Evolutionary conservation across 2,329 filamentous ascomycete species (phyloP).

Genomic region (Epichloe sp.): DNA sequence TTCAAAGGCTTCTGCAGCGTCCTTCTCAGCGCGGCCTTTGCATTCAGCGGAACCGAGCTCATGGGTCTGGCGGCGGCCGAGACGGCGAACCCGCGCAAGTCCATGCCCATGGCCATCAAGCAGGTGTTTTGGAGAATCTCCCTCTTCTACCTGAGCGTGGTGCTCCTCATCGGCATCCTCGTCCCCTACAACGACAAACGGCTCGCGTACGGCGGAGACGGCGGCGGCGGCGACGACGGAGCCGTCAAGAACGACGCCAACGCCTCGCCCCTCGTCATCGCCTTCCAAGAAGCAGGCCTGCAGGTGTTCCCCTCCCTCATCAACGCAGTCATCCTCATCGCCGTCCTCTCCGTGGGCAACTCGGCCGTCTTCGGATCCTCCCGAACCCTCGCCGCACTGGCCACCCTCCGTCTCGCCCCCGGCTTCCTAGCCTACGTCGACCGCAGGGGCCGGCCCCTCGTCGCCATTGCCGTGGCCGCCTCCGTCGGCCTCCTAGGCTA

Average conservation of each 20-base stretch:
- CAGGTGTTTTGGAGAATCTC: constrained; percentile 14
- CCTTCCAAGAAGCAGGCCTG: constrained; percentile 6
- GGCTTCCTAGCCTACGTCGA: constrained; percentile 46
- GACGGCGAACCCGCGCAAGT: constrained; percentile 11
- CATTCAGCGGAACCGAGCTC: constrained; percentile 12
- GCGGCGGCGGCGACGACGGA: not conserved
- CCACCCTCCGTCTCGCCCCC: constrained; percentile 57
- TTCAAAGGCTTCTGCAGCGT: constrained; percentile 14
- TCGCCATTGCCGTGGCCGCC: constrained; percentile 52
- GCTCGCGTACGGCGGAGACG: constrained; percentile 5
- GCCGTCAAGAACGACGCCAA: not conserved
- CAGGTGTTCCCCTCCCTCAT: constrained; percentile 5
- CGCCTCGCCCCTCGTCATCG: constrained; percentile 7
- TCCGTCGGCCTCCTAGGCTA: constrained; percentile 57
- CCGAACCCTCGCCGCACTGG: constrained; percentile 69
- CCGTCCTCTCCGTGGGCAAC: constrained; percentile 49
- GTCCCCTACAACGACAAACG: constrained; percentile 10
- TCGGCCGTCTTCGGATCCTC: constrained; percentile 80
- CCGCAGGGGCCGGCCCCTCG: constrained; percentile 59
- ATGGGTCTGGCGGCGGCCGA: constrained; percentile 14
- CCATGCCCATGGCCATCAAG: constrained; percentile 13
- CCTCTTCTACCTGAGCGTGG: constrained; percentile 11
- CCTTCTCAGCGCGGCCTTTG: constrained; percentile 10
- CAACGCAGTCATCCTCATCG: constrained; percentile 51
- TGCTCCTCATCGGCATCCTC: constrained; percentile 13